Evolutionary conservation across 768 basidiomycete genomes (phyloP).

Genomic region (Lentinula edodes): DNA sequence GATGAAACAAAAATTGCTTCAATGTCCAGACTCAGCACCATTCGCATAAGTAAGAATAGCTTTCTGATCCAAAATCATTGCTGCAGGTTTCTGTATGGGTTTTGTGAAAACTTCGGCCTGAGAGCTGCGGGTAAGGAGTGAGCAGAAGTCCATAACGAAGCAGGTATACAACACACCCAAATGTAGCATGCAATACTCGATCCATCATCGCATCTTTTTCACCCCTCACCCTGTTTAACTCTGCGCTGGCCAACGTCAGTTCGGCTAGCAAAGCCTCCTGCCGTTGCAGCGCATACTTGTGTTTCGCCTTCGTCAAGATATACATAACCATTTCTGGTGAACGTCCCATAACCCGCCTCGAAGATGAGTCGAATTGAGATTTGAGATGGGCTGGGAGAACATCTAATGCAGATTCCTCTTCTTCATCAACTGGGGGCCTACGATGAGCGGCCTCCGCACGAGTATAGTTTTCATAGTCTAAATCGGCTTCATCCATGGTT

Average conservation of each 20-base stretch:
- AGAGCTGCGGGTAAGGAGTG: not conserved
- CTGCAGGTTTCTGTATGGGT: not conserved
- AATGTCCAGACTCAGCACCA: not conserved
- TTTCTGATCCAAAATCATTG: not conserved
- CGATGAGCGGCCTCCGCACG: not conserved
- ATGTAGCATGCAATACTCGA: slow-evolving; percentile 38
- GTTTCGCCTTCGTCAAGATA: slow-evolving; percentile 69
- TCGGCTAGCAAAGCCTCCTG: slow-evolving; percentile 64
- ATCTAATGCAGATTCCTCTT: slow-evolving; percentile 36
- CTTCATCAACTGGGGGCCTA: slow-evolving; percentile 22
- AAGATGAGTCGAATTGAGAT: slow-evolving; percentile 46
- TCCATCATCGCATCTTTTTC: slow-evolving; percentile 62
- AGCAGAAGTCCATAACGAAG: not conserved
- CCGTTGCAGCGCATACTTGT: slow-evolving; percentile 61
- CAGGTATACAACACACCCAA: slow-evolving; percentile 40
- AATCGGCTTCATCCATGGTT: slow-evolving; percentile 24
- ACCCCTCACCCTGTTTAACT: slow-evolving; percentile 46
- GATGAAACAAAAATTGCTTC: not conserved
- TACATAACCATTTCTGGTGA: slow-evolving; percentile 71
- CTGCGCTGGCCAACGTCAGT: slow-evolving; percentile 46
- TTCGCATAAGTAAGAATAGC: not conserved
- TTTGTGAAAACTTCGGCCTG: not conserved
- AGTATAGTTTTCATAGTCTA: slow-evolving; percentile 21
- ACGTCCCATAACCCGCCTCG: slow-evolving; percentile 64
- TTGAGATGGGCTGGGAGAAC: slow-evolving; percentile 50